Percentiles rank a stretch among this genome's conserved stretches.
Evolutionary conservation across 148 eudicot species (phyloP).

Genomic region (Vaccinium myrtillus): DNA sequence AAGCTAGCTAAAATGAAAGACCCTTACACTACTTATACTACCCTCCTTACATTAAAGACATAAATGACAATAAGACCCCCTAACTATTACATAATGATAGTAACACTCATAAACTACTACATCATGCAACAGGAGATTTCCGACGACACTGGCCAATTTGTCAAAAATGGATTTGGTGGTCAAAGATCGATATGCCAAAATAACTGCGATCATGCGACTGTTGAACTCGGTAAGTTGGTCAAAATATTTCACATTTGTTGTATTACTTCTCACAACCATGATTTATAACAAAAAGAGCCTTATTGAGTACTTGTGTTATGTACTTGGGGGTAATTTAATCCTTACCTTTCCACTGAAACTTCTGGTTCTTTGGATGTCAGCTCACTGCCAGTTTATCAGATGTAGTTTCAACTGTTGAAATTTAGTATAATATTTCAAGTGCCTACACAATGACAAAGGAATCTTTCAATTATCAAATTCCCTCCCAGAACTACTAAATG

Average conservation of each 20-base stretch:
- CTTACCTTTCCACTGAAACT: not conserved
- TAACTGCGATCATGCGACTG: slow-evolving; percentile 57
- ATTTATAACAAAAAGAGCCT: not conserved
- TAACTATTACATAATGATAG: too few species aligned
- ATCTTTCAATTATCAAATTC: not conserved
- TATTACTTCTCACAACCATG: not conserved
- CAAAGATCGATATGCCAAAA: slow-evolving; percentile 69
- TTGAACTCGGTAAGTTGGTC: slow-evolving; percentile 63
- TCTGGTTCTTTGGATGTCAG: not conserved
- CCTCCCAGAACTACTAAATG: not conserved
- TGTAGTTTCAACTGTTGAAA: not conserved
- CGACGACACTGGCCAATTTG: slow-evolving; percentile 59
- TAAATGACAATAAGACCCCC: too few species aligned
- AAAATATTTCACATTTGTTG: not conserved
- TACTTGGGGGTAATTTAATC: not conserved
- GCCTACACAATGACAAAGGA: not conserved
- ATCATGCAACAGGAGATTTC: slow-evolving; percentile 82
- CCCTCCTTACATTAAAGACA: too few species aligned
- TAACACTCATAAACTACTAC: too few species aligned
- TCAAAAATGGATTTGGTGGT: slow-evolving; percentile 64
- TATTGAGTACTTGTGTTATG: not conserved
- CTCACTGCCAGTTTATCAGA: not conserved
- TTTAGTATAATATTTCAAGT: not conserved
- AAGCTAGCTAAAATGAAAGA: too few species aligned
- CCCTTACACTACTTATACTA: too few species aligned